Base-by-base conservation (phyloP, 257 asterid species). In the Primulina eburnea region DNA sequence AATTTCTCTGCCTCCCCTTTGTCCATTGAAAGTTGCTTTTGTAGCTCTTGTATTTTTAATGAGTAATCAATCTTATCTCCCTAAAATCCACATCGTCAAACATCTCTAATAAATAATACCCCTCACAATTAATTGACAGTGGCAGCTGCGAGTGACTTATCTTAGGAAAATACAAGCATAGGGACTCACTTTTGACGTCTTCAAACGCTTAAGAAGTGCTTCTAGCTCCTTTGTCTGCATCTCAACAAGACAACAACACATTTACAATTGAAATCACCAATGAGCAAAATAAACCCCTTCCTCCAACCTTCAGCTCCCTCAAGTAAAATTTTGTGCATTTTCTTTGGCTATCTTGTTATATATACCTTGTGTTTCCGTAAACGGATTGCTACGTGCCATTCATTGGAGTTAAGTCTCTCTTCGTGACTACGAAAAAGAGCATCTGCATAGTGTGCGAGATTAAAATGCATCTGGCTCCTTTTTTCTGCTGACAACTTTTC, bases 381-480 rank as follows among this genome's bases (percentile, higher is more conserved):
- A 38, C 88, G 89, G 89, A 85, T 71, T 73, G 97, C 97, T 71
- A 89, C 96, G 78, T 87, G 97, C 97, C 99, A 93, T 75, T 93
- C 99, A 20, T 77, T 89, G 73, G 99, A 93, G 85, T 84, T 73
- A 75, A 93, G 89, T 82, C 99, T 89, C 75, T 93, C 97, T 62
- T 93, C 98, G 71, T 85, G 90, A 78, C 90, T 90, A 74, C 90
- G 99, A 80, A 89, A 93, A 60, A 93, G 95, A 75, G 90, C 96
- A 87, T 93, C 97, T 37, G 99, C 92, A 78, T 93, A 93, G 73
- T 89, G 99, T 16, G 99, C 96, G 69, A 93, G 99, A 83, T 93
- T 96, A 81, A 89, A 93, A 87, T 90, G 97, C 95, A 90, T 89
- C 83, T 89, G 95, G 78, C 86, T 89, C 78, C 92, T 84, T 79